Base-by-base conservation (phyloP, 2,329 filamentous ascomycete species). In the Saccharata proteae region DNA sequence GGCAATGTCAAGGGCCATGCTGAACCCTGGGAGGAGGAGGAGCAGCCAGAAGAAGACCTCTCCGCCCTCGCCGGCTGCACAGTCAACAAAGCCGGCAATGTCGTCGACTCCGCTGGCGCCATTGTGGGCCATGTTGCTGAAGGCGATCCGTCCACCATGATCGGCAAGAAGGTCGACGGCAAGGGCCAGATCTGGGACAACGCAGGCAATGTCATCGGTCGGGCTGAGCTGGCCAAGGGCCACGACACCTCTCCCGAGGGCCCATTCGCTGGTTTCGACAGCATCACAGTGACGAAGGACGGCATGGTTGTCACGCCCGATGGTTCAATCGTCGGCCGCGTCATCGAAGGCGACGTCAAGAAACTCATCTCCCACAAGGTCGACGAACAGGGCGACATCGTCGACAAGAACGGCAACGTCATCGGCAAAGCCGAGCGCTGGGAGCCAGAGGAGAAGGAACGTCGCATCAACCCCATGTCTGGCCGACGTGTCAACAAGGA, bases 121-220 rank as follows among this genome's bases (percentile, higher is more conserved):
- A 65, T 74, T 44, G 59, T 71, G 32, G 72, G 72, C 24, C 67
- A 66, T 29, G 62, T 76, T 32, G 53, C 59, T 34, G 69, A 72
- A 35, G 72, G 72, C 22, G 69, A 75, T 36, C 55, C 64, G 25
- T 58, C 63, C 41, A 62, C 61, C 36, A 58, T 77, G 43, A 59
- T 71, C 29, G 71, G 71, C 39, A 67, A 69, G 51, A 75, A 71
- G 59, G 71, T 74, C 28, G 71, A 75, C 37, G 69, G 68, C 29
- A 52, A 73, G 50, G 71, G 71, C 26, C 69, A 76, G 47, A 70
- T 76, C 49, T 76, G 71, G 71, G 69, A 71, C 47, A 71, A 74
- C 39, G 60, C 67, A 38, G 71, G 71, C 35, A 71, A 74, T 39
- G 64, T 77, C 39, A 65, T 76, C 40, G 71, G 71, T 15, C 58